Percentiles rank a stretch among this genome's conserved stretches.
These are phyloP conservation scores for Sphaerostilbella broomeana DNA, from an alignment of 2,329 filamentous ascomycete species.

Conservation along the genomic window DNA sequence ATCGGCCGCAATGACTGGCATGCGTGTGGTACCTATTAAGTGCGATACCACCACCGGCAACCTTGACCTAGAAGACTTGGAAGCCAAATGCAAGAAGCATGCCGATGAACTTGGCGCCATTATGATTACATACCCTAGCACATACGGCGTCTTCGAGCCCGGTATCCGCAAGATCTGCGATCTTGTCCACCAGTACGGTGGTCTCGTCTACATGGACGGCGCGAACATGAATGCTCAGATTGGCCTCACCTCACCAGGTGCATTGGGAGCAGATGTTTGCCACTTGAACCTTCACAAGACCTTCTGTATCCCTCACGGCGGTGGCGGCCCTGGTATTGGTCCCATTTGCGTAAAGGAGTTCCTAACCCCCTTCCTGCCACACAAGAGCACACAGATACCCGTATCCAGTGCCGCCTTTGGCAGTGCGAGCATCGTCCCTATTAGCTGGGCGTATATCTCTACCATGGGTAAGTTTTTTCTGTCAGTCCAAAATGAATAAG, in stretches of 20 bases:
- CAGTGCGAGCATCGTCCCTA: constrained; percentile 85
- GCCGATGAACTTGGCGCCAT: constrained; percentile 80
- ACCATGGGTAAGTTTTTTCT: constrained; percentile 65
- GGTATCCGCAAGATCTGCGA: constrained; percentile 78
- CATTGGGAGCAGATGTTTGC: constrained; percentile 94
- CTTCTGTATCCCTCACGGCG: constrained; percentile 95
- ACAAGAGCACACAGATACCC: constrained; percentile 39
- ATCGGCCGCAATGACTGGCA: constrained; percentile 90
- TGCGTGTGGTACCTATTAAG: constrained; percentile 89
- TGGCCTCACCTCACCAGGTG: constrained; percentile 86
- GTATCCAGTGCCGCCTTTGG: constrained; percentile 81
- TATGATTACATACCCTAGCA: constrained; percentile 96
- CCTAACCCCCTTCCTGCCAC: constrained; percentile 61
- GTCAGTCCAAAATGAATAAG: background rate
- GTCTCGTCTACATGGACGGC: constrained; percentile 97
- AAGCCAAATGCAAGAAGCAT: constrained; percentile 84
- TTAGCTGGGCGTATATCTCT: constrained; percentile 91
- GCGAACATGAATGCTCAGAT: constrained; percentile 99
- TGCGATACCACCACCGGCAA: constrained; percentile 84
- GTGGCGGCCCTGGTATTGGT: constrained; percentile 87
- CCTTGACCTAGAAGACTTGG: constrained; percentile 77
- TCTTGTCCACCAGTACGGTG: constrained; percentile 79
- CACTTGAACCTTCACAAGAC: constrained; percentile 98
- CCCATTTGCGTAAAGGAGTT: constrained; percentile 88
- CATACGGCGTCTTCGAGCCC: constrained; percentile 91